These are phyloP conservation scores for Heterococcus sp. DNA, from an alignment of 108 stramenopile genomes.

Conservation along the genomic window DNA sequence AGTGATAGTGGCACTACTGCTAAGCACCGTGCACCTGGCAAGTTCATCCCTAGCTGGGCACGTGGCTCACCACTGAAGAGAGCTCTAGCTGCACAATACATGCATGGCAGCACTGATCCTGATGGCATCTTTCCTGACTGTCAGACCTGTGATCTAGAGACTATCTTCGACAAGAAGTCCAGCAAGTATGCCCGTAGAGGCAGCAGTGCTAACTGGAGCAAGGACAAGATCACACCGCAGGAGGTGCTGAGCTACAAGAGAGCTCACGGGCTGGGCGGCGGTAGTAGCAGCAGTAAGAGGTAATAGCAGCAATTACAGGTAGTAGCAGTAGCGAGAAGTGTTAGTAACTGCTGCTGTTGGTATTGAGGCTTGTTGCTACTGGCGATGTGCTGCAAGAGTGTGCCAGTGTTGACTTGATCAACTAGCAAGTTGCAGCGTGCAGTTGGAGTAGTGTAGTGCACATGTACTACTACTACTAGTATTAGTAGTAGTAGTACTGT, in stretches of 20 bases:
- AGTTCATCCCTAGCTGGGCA: constrained; percentile 27
- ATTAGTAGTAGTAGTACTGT: no score
- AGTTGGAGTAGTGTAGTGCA: no score
- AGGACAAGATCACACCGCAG: constrained; percentile 24
- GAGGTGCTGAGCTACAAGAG: constrained; percentile 37
- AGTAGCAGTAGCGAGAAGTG: no score
- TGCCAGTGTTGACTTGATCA: no score
- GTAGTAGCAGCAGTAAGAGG: no score
- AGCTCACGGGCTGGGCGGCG: not conserved
- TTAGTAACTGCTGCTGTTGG: no score
- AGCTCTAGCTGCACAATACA: constrained; percentile 22
- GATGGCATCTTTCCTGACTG: constrained; percentile 37
- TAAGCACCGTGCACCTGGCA: not conserved
- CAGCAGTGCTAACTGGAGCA: constrained; percentile 38
- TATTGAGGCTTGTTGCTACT: no score
- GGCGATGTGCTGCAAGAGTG: no score
- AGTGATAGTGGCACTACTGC: not conserved
- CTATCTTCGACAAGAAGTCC: constrained; percentile 24
- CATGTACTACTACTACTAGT: no score
- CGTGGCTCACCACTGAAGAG: constrained; percentile 15
- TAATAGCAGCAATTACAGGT: no score
- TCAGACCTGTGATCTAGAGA: constrained; percentile 25
- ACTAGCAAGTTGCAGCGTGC: no score
- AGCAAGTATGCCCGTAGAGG: constrained; percentile 14
- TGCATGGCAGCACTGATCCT: constrained; percentile 1